Evolutionary conservation across 352 stramenopile species (phyloP).

Genomic region (Phytophthora meadii): DNA sequence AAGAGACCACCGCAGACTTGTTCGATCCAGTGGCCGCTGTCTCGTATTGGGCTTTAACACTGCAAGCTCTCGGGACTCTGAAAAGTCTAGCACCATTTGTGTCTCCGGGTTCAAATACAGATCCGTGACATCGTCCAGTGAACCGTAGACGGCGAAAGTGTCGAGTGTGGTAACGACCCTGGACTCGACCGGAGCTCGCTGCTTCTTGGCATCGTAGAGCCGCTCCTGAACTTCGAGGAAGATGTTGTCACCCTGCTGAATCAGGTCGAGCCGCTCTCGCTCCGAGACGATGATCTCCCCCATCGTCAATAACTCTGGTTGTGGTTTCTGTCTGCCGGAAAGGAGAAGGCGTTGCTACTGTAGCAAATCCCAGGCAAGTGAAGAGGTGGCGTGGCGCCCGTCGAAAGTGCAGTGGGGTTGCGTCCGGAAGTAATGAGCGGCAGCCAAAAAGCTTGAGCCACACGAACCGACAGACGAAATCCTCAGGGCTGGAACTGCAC

Average conservation of each 20-base stretch:
- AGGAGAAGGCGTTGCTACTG: not conserved
- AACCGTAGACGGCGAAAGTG: slow-evolving; percentile 60
- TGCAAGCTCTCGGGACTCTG: slow-evolving; percentile 61
- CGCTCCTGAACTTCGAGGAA: slow-evolving; percentile 54
- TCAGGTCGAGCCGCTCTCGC: slow-evolving; percentile 48
- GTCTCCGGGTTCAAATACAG: slow-evolving; percentile 69
- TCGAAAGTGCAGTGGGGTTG: slow-evolving; percentile 18
- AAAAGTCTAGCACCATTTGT: slow-evolving; percentile 81
- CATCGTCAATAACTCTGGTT: slow-evolving; percentile 24
- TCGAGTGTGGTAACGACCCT: slow-evolving; percentile 61
- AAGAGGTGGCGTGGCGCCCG: slow-evolving; percentile 6
- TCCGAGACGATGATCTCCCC: slow-evolving; percentile 38
- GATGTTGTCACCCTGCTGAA: slow-evolving; percentile 47
- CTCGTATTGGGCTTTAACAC: slow-evolving; percentile 50
- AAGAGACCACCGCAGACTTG: slow-evolving; percentile 73
- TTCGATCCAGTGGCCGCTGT: slow-evolving; percentile 55
- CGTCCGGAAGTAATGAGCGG: slow-evolving; percentile 7
- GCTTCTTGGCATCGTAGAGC: slow-evolving; percentile 40
- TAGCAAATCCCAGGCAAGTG: slow-evolving; percentile 29
- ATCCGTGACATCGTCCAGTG: slow-evolving; percentile 72
- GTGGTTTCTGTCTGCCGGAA: slow-evolving; percentile 2
- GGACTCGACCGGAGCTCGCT: slow-evolving; percentile 6
- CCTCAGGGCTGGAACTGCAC: slow-evolving; percentile 2
- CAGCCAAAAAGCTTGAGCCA: slow-evolving; percentile 15
- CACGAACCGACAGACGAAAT: slow-evolving; percentile 13